phyloP scores from a whole-genome alignment of 345 rosid species.

The Brassica cretica region DNA sequence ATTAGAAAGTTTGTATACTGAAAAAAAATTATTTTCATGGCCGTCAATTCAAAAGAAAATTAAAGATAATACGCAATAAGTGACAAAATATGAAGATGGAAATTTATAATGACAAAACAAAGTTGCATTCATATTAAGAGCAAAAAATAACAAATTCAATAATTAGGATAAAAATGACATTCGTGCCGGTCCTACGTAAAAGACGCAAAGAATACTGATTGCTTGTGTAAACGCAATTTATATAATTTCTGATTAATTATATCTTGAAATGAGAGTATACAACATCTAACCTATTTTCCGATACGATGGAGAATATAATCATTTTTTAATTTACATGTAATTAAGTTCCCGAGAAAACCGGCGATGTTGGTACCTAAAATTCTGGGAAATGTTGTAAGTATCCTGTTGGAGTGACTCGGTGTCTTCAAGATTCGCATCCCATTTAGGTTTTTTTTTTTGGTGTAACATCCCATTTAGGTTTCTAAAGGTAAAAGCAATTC shows the following conservation, averaged over 20 bases:
- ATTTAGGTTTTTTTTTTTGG: too few relatives aligned
- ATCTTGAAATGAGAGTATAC: background rate
- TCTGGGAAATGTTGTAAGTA: constrained; percentile 47
- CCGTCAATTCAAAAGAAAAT: background rate
- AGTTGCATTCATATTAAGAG: constrained; percentile 9
- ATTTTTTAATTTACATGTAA: background rate
- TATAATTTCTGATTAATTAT: background rate
- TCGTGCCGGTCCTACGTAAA: constrained; percentile 8
- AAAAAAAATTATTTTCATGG: background rate
- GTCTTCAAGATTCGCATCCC: constrained; percentile 37
- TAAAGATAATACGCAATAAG: background rate
- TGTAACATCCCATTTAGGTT: background rate
- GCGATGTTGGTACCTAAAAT: constrained; percentile 42
- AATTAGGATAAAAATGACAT: constrained; percentile 28
- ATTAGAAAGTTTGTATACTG: background rate
- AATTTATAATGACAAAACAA: constrained; percentile 14
- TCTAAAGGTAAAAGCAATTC: too few relatives aligned
- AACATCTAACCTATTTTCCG: background rate
- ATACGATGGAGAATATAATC: constrained; percentile 25
- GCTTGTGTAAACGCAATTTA: constrained; percentile 22
- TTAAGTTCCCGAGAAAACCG: constrained; percentile 43
- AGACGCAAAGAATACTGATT: background rate
- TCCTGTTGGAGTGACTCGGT: constrained; percentile 33
- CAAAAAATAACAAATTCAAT: constrained; percentile 7
- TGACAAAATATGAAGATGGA: background rate